Percentiles rank a stretch among this genome's conserved stretches.
Conservation (phyloP, 345 rosid genomes). For the Limnanthes douglasii region DNA sequence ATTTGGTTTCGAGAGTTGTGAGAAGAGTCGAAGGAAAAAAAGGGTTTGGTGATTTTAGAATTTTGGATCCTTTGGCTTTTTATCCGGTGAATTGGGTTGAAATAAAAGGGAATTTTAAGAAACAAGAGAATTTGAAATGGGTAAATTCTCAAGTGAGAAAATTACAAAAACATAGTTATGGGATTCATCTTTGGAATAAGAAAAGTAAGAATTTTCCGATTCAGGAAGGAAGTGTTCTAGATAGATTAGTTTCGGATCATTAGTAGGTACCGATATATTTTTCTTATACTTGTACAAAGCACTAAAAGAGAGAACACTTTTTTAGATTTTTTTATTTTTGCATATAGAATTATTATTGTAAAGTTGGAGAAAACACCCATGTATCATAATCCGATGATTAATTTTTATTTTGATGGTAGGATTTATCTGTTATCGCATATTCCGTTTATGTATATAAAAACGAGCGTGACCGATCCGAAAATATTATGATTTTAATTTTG, state of each 20-base stretch:
- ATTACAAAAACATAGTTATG: conserved; percentile 18
- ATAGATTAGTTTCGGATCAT: conserved; percentile 20
- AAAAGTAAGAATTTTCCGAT: conserved; percentile 17
- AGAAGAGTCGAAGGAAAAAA: conserved; percentile 14
- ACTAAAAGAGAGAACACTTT: too few species aligned
- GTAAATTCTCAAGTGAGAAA: conserved; percentile 14
- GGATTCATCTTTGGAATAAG: conserved; percentile 40
- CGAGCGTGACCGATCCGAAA: too few species aligned
- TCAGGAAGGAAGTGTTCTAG: conserved; percentile 29
- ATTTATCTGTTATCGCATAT: too few species aligned
- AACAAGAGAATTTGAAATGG: conserved; percentile 25
- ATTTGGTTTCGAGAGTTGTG: conserved; percentile 42
- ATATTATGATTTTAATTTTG: too few species aligned
- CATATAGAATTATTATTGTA: too few species aligned
- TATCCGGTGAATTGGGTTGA: conserved; percentile 45
- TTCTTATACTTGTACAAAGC: too few species aligned
- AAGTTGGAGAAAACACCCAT: too few species aligned
- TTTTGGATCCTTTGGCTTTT: conserved; percentile 48
- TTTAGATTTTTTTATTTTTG: too few species aligned
- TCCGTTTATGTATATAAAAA: too few species aligned
- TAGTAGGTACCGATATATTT: too few species aligned
- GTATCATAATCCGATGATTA: too few species aligned
- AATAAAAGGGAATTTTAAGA: conserved; percentile 32
- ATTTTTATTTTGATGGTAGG: too few species aligned
- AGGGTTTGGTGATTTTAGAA: conserved; percentile 26